Percentiles rank a stretch among this genome's conserved stretches.
These are phyloP conservation scores for Alternaria sp. DNA, from an alignment of 2,329 filamentous ascomycete species.

Conservation along the genomic window DNA sequence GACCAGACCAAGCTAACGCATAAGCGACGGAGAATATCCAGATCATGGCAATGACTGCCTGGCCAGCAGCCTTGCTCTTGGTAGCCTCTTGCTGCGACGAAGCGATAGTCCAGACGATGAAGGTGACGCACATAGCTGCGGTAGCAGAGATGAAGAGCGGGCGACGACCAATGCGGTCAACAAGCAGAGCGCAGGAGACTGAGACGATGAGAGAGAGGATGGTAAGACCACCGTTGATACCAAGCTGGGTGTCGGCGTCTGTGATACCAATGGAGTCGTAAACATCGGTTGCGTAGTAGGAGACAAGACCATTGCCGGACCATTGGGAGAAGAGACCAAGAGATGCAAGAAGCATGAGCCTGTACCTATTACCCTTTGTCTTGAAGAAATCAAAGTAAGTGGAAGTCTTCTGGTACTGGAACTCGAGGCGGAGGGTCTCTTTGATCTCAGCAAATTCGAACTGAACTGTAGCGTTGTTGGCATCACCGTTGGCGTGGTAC, in stretches of 20 bases:
- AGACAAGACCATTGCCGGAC: slow-evolving; percentile 72
- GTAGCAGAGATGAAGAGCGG: slow-evolving; percentile 41
- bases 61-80: slow-evolving; percentile 52
- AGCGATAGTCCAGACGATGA: slow-evolving; percentile 51
- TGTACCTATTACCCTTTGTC: slow-evolving; percentile 71
- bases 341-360: slow-evolving; percentile 68
- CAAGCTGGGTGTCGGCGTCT: slow-evolving; percentile 48
- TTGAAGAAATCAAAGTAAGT: slow-evolving; percentile 68
- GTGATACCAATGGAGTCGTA: slow-evolving; percentile 69
- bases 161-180: slow-evolving; percentile 62
- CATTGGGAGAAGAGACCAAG: slow-evolving; percentile 74
- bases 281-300: slow-evolving; percentile 71
- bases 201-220: slow-evolving; percentile 68
- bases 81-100: slow-evolving; percentile 62
- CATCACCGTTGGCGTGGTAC: slow-evolving; percentile 70
- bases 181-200: slow-evolving; percentile 63
- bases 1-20: slow-evolving; percentile 65
- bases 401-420: slow-evolving; percentile 58
- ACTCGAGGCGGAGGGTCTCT: slow-evolving; percentile 68
- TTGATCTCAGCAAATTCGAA: slow-evolving; percentile 73
- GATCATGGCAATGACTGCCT: slow-evolving; percentile 61
- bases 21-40: slow-evolving; percentile 63
- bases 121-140: slow-evolving; percentile 47
- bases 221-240: slow-evolving; percentile 65
- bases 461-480: slow-evolving; percentile 67